phyloP scores from a whole-genome alignment of 2,329 filamentous ascomycete genomes.

The Penicillium crustosum region DNA sequence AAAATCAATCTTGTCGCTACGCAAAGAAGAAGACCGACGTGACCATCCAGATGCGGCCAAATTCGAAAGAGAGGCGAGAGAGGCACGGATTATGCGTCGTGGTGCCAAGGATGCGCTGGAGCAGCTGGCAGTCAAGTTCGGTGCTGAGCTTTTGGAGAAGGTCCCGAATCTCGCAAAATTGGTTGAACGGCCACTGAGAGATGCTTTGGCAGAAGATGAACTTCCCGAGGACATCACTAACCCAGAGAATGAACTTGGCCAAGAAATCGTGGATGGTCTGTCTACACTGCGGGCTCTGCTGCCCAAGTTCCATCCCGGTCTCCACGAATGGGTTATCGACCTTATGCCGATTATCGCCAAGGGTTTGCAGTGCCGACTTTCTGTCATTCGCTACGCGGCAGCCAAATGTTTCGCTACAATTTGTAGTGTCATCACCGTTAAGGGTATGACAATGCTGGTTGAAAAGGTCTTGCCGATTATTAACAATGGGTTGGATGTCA shows the following conservation, averaged over 20 bases:
- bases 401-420: constrained; percentile 97
- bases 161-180: constrained; percentile 78
- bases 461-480: constrained; percentile 90
- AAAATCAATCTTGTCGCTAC: constrained; percentile 82
- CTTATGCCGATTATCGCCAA: constrained; percentile 84
- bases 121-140: constrained; percentile 78
- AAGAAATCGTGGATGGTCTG: constrained; percentile 90
- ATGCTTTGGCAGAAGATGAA: constrained; percentile 66
- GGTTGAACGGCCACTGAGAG: constrained; percentile 76
- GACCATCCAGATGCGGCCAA: constrained; percentile 89
- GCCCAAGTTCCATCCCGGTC: constrained; percentile 76
- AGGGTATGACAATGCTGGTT: constrained; percentile 93
- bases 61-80: constrained; percentile 84
- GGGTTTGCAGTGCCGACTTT: constrained; percentile 81
- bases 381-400: constrained; percentile 92
- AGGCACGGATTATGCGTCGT: constrained; percentile 83
- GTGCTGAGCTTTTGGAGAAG: constrained; percentile 71
- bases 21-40: constrained; percentile 93
- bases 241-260: constrained; percentile 73
- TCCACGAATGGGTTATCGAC: constrained; percentile 77
- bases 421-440: constrained; percentile 92
- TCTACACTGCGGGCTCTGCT: constrained; percentile 88
- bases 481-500: constrained; percentile 83
- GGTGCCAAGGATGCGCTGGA: constrained; percentile 94
- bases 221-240: constrained; percentile 73